Evolutionary conservation across 495 filamentous ascomycete genomes (phyloP), one percentile per base, ranked within the genome.

Genomic region (Chaetomium cochliodes): DNA sequence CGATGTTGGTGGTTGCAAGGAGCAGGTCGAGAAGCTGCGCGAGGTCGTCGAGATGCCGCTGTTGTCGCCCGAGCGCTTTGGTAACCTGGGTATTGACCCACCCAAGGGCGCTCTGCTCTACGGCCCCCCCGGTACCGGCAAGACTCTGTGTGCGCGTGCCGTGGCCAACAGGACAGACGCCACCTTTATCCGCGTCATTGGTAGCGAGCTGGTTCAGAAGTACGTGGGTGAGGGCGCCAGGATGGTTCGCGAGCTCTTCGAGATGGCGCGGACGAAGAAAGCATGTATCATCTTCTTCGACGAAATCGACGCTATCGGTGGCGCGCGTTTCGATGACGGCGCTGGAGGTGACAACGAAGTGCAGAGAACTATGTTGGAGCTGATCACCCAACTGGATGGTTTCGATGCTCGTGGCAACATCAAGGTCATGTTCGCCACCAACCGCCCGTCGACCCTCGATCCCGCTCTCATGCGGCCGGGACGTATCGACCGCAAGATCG

Each of bases 241-340:
- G 62, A 98, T 98, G 94, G 94, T 98, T 16, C 89, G 94, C 67
- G 94, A 98, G 80, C 84, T 98, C 3, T 98, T 98, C 79, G 94
- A 98, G 79, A 98, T 98, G 94, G 94, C 96, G 20, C 90, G 94
- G 57, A 98, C 94, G 50, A 98, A 98, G 86, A 98, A 98, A 78
- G 94, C 94, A 18, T 98, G 94, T 78, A 98, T 98, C 74, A 98
- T 98, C 79, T 98, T 98, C 88, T 98, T 98, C 77, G 94, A 98
- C 80, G 94, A 98, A 80, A 94, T 98, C 69, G 94, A 98, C 78
- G 94, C 94, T 37, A 90, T 98, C 64, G 94, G 94, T 72, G 94
- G 94, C 65, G 94, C 94, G n/a, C 91, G 94, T 70, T 98, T 98
- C 71, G 94, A 98, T 71, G 94, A 98, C 71, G 94, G 94, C 53